Base-by-base conservation (phyloP, 2,329 filamentous ascomycete species). In the Colletotrichum falcatum region DNA sequence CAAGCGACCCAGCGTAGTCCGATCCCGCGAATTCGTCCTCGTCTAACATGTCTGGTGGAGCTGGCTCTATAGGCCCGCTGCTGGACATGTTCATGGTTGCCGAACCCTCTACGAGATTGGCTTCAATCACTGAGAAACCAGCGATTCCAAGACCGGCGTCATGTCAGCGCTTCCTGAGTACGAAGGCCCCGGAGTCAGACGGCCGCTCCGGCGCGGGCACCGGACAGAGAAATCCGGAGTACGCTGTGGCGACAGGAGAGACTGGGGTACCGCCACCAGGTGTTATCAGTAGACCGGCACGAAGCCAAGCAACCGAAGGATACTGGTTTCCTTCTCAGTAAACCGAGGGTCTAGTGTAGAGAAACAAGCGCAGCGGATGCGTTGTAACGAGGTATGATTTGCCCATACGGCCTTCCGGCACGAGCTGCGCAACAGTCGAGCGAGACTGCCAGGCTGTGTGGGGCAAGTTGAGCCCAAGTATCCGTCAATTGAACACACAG, bases 1-100 rank as follows among this genome's bases (percentile, higher is more conserved):
- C 74, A 51, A 79, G 60, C 9, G 81, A 83, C 18, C 77, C 79
- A 48, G 74, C 78, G 65, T 83, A 84, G 72, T 83, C 82, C 26
- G 82, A 84, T 20, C 76, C 74, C 60, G 78, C 77, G 33, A 72
- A 61, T 12, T 73, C 72, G 11, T 66, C 68, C 0, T 71, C 66
- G 11, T 71, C 65, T 39, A 60, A 23, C 53, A 37, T 64, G 20
- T 64, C 58, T 53, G 53, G 28, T 33, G 65, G 59, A 64, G 68
- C 65, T 59, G 68, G 65, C 59, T 71, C 68, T 68, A 71, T 71
- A 56, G 68, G 64, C 60, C 68, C 68, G 44, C 44, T 49, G 33
- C 18, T 60, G n/a, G 60, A 69, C 58, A 69, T 60, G 33, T 69
- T 60, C 68, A 71, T 69, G 46, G 59, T 28, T 33, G 53, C 23